Conservation (phyloP, 352 stramenopile genomes). For the Globisporangium abappressorium region DNA sequence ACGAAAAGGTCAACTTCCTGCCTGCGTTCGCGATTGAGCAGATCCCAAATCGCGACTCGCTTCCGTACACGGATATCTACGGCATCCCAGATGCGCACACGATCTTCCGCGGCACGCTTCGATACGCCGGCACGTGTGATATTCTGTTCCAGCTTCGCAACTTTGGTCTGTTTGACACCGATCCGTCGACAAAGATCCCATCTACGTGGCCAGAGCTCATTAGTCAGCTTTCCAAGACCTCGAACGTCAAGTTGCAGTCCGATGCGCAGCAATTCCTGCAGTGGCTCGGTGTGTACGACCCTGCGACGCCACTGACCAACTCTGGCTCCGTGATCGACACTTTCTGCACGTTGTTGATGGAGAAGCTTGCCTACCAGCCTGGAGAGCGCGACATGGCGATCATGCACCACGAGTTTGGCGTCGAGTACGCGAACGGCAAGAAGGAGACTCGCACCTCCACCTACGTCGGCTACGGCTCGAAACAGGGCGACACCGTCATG, state of each 20-base stretch:
- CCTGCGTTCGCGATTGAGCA: constrained; percentile 92
- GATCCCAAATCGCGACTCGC: constrained; percentile 94
- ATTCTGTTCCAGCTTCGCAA: constrained; percentile 90
- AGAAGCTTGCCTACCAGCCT: constrained; percentile 87
- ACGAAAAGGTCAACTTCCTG: constrained; percentile 84
- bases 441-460: constrained; percentile 89
- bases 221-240: constrained; percentile 37
- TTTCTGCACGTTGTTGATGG: constrained; percentile 84
- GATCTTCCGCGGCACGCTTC: constrained; percentile 93
- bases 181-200: constrained; percentile 39
- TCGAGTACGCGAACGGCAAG: constrained; percentile 74
- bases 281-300: constrained; percentile 73
- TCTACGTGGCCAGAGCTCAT: constrained; percentile 86
- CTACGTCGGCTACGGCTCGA: constrained; percentile 90
- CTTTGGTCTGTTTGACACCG: constrained; percentile 88
- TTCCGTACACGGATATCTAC: constrained; percentile 93
- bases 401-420: constrained; percentile 90
- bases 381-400: constrained; percentile 95
- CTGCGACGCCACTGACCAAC: constrained; percentile 47
- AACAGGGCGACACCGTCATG: constrained; percentile 93
- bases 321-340: constrained; percentile 71
- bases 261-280: constrained; percentile 73
- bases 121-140: constrained; percentile 91
- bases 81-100: constrained; percentile 90
- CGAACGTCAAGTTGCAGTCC: constrained; percentile 30